Conservation (phyloP, 129 eudicot genomes). For the Artemisia tridentata region DNA sequence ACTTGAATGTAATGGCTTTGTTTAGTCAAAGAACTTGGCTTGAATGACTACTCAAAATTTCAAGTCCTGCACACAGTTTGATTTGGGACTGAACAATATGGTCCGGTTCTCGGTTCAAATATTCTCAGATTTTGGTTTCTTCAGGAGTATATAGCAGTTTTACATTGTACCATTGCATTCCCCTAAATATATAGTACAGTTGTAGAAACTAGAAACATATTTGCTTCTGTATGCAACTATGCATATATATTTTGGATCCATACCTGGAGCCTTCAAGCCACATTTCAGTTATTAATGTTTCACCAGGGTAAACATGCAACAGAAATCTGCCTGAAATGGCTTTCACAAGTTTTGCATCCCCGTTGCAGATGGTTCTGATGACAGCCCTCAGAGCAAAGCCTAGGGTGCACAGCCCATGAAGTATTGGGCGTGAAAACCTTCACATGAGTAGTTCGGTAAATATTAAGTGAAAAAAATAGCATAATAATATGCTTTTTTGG, state of each 20-base stretch:
- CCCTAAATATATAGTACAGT: too few species aligned
- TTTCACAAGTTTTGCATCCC: constrained; percentile 69
- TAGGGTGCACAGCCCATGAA: constrained; percentile 91
- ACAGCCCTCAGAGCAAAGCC: constrained; percentile 95
- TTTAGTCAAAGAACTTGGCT: too few species aligned
- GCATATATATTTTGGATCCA: neutral
- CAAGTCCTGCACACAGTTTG: too few species aligned
- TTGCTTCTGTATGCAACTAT: neutral
- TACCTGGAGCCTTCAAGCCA: constrained; percentile 89
- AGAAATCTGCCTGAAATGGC: constrained; percentile 76
- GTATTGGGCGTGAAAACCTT: constrained; percentile 93
- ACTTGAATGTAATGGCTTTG: too few species aligned
- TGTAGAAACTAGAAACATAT: too few species aligned
- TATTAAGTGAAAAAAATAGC: constrained; percentile 6
- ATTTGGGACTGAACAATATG: too few species aligned
- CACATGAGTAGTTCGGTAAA: constrained; percentile 1
- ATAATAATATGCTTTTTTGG: neutral
- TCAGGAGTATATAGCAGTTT: too few species aligned
- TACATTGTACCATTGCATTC: too few species aligned
- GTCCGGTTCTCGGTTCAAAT: too few species aligned
- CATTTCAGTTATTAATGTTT: constrained; percentile 85
- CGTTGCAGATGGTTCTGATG: constrained; percentile 64
- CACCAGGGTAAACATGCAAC: constrained; percentile 89
- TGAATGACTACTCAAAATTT: too few species aligned
- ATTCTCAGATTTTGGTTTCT: too few species aligned